phyloP scores from a whole-genome alignment of 2,329 filamentous ascomycete species.

The Ceratocystis diversiconidia region DNA sequence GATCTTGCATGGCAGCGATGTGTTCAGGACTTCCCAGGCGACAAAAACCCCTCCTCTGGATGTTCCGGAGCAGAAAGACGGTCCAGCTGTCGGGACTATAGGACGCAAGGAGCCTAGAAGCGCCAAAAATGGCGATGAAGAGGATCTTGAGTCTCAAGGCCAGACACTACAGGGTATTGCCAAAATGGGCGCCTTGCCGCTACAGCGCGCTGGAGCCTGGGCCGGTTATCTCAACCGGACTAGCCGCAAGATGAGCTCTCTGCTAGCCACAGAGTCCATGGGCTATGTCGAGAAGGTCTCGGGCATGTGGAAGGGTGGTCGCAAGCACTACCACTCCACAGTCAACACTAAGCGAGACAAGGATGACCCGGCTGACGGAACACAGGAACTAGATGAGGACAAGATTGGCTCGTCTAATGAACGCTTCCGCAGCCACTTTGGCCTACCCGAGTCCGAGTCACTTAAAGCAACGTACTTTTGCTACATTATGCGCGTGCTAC shows the following conservation, averaged over 20 bases:
- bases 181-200: conserved; percentile 56
- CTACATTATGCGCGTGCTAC: conserved; percentile 77
- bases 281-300: conserved; percentile 94
- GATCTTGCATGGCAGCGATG: conserved; percentile 72
- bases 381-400: conserved; percentile 32
- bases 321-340: conserved; percentile 65
- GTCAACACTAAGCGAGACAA: conserved; percentile 37
- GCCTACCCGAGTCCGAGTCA: conserved; percentile 67
- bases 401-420: conserved; percentile 56
- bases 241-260: conserved; percentile 64
- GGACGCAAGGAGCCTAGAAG: conserved; percentile 12
- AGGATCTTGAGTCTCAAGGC: conserved; percentile 22
- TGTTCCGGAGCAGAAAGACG: neutral
- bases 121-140: conserved; percentile 14
- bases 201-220: conserved; percentile 70
- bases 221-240: conserved; percentile 70
- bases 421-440: conserved; percentile 80
- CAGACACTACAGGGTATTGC: conserved; percentile 39
- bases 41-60: neutral
- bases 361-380: conserved; percentile 32
- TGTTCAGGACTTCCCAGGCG: conserved; percentile 42
- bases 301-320: conserved; percentile 87
- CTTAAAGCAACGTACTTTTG: conserved; percentile 83
- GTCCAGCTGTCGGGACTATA: conserved; percentile 21
- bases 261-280: conserved; percentile 83